A percentile compares a stretch with the other conserved stretches of the same genome.
These are phyloP conservation scores for Euphorbia peplus DNA, from an alignment of 345 rosid genomes.

Conservation along the genomic window DNA sequence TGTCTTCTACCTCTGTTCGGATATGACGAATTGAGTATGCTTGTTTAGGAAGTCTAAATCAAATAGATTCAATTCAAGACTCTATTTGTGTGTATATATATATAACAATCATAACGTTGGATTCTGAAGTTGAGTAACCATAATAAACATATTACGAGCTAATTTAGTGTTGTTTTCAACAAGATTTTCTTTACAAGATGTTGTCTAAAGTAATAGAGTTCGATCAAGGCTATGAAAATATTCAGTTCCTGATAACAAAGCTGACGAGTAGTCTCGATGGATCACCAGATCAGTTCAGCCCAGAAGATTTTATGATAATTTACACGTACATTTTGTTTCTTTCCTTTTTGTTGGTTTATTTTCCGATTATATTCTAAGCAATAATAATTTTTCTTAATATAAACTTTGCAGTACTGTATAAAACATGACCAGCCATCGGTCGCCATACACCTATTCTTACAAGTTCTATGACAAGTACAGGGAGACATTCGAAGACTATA, in stretches of 20 bases:
- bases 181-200: conserved; percentile 27
- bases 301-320: conserved; percentile 83
- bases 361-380: not conserved
- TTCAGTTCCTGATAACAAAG: conserved; percentile 73
- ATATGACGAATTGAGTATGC: too few relatives aligned
- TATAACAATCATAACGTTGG: too few relatives aligned
- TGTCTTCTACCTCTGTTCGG: too few relatives aligned
- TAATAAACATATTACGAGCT: too few relatives aligned
- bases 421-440: conserved; percentile 83
- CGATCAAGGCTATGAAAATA: conserved; percentile 76
- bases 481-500: conserved; percentile 68
- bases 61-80: too few relatives aligned
- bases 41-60: too few relatives aligned
- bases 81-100: too few relatives aligned
- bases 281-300: conserved; percentile 45
- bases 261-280: conserved; percentile 80
- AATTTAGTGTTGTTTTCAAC: conserved; percentile 1
- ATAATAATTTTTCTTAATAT: not conserved
- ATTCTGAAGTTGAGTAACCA: too few relatives aligned
- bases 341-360: too few relatives aligned
- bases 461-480: conserved; percentile 80
- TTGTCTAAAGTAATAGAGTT: conserved; percentile 61
- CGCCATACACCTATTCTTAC: conserved; percentile 77
- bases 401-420: conserved; percentile 55
- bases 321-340: conserved; percentile 31